Percentiles rank a stretch among this genome's conserved stretches.
phyloP scores from a whole-genome alignment of 2,329 filamentous ascomycete species.

The Talaromyces sp. region DNA sequence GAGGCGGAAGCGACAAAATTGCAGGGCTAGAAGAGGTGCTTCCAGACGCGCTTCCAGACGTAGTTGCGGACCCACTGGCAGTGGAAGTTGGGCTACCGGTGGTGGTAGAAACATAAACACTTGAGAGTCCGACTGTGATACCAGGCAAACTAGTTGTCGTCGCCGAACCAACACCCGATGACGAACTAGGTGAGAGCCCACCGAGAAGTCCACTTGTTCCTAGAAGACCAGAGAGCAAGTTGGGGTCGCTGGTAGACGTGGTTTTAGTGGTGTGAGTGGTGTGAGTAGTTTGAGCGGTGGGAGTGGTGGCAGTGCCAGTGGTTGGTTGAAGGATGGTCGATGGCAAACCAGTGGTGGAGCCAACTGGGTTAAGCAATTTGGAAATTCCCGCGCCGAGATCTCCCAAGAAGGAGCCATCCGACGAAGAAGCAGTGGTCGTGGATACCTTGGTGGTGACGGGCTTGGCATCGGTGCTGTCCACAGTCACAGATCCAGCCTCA shows the following conservation, averaged over 20 bases:
- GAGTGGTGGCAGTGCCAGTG: not conserved
- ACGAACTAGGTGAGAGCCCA: constrained; percentile 1
- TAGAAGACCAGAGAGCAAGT: constrained; percentile 5
- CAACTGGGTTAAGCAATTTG: constrained; percentile 5
- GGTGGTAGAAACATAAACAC: constrained; percentile 5
- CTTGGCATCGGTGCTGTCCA: not conserved
- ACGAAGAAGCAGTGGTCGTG: not conserved
- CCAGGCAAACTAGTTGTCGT: constrained; percentile 4
- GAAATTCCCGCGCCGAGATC: constrained; percentile 6
- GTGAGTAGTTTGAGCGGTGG: not conserved
- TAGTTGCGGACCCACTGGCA: constrained; percentile 4
- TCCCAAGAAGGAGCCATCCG: constrained; percentile 5
- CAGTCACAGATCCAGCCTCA: constrained; percentile 19
- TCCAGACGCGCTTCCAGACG: constrained; percentile 3
- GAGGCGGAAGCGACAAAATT: constrained; percentile 6
- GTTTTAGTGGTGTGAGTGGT: not conserved
- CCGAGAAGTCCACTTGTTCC: constrained; percentile 7
- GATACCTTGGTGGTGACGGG: not conserved
- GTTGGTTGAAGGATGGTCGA: constrained; percentile 8
- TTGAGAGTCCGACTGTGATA: constrained; percentile 13
- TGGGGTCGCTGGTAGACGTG: constrained; percentile 1
- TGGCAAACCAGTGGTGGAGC: constrained; percentile 8
- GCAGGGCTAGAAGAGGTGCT: constrained; percentile 3
- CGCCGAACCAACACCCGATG: not conserved
- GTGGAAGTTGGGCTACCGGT: not conserved